These are phyloP conservation scores for Backusella sp. DNA, from an alignment of 192 early-diverging fungal genomes.

Conservation along the genomic window DNA sequence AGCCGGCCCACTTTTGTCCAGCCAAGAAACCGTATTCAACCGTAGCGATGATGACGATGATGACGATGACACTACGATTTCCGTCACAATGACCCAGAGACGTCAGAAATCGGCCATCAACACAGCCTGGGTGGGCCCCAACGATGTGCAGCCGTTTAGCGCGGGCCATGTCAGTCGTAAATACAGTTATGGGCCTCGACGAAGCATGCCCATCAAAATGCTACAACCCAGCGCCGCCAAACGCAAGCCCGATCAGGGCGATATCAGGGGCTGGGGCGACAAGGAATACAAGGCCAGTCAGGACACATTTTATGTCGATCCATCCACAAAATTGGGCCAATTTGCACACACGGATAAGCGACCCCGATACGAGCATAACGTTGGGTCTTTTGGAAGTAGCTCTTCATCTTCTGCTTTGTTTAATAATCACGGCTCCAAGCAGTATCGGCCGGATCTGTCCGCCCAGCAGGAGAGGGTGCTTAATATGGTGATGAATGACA, in stretches of 20 bases:
- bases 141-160: conserved; percentile 7
- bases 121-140: neutral
- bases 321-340: neutral
- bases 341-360: neutral
- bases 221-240: neutral
- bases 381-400: neutral
- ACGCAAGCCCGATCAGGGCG: neutral
- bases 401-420: neutral
- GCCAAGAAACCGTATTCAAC: neutral
- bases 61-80: neutral
- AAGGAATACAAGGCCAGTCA: neutral
- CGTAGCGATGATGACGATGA: neutral
- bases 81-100: neutral
- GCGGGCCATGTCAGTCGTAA: neutral
- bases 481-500: conserved; percentile 53
- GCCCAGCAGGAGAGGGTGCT: conserved; percentile 60
- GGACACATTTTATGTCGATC: neutral
- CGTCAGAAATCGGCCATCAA: neutral
- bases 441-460: conserved; percentile 34
- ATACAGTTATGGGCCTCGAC: neutral
- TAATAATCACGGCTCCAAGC: neutral
- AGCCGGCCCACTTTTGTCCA: neutral
- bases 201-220: neutral
- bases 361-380: neutral
- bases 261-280: neutral